Base-by-base conservation (phyloP, 441 rosid species). In the Aquilaria agallochum region DNA sequence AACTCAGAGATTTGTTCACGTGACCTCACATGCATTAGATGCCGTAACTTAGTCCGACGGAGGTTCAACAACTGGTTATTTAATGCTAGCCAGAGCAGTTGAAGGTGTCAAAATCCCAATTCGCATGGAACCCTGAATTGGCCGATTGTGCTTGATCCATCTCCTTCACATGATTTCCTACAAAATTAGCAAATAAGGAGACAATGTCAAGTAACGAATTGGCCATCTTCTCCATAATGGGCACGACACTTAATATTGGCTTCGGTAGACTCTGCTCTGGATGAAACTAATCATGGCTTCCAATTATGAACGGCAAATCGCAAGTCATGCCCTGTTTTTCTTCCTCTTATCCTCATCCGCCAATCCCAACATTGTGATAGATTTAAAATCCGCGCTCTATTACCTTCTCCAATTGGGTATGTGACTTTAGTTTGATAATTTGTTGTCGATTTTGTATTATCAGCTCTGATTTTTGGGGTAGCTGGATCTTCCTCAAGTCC, bases 381-480 rank as follows among this genome's bases (percentile, higher is more conserved):
- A 14, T 45, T 48, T 11, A 27, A 15, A 44, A 50, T 54, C 14
- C 40, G 44, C 6, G 54, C 6, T n/a, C 11, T 50, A 12, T 6
- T 65, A 80, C 93, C 92, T 50, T 72, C 3, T 36, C 65, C 69
- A 0, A 72, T 70, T 9, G 87, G 83, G 67, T 79, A 92, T 0
- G 74, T 50, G 63, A 65, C 84, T 56, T 90, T 86, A 33, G 87
- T 62, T 72, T 82, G 80, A 67, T 82, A 82, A 70, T 82, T 90
- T 6, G 90, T 62, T 42, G 78, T 72, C 47, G 11, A 33, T 60
- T 57, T 55, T 63, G 67, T 68, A 36, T 53, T 75, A 46, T 60
- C 62, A 10, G 54, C 48, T 20, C 27, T 20, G 32, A 60, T 61
- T 34, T 76, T 72, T 0, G 80, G 90, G 55, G 73, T 78, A 57